phyloP scores from a whole-genome alignment of 148 eudicot species.

The Spergularia bocconei region DNA sequence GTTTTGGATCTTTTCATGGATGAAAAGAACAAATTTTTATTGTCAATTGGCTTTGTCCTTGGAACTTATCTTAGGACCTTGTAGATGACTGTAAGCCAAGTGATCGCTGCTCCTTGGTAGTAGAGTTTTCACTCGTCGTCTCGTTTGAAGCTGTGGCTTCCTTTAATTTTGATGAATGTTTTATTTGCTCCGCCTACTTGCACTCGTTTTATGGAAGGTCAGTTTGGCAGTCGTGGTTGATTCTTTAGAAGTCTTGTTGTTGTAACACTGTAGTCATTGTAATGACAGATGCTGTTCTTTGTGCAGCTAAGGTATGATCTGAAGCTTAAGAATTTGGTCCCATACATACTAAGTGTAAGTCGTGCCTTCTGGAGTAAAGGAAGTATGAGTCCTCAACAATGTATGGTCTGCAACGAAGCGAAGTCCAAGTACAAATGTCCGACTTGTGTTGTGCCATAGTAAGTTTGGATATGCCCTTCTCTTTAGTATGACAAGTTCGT shows the following conservation, averaged over 20 bases:
- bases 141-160: no score
- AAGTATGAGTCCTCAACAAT: slow-evolving; percentile 51
- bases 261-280: background rate
- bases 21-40: no score
- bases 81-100: no score
- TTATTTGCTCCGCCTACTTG: background rate
- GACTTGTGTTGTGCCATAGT: slow-evolving; percentile 67
- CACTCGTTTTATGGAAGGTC: background rate
- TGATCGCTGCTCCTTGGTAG: no score
- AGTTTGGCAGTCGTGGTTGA: background rate
- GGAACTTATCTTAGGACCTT: no score
- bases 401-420: slow-evolving; percentile 68
- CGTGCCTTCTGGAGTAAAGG: background rate
- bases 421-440: slow-evolving; percentile 82
- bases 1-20: no score
- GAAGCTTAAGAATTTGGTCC: slow-evolving; percentile 6
- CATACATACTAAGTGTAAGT: background rate
- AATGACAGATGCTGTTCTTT: background rate
- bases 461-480: slow-evolving; percentile 16
- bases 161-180: background rate
- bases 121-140: no score
- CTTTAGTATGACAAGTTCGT: background rate
- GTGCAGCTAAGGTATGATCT: background rate
- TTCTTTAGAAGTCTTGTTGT: background rate
- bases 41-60: no score